A percentile compares a stretch with the other conserved stretches of the same genome.
These are phyloP conservation scores for Populus nigra DNA, from an alignment of 345 rosid species.

Conservation along the genomic window DNA sequence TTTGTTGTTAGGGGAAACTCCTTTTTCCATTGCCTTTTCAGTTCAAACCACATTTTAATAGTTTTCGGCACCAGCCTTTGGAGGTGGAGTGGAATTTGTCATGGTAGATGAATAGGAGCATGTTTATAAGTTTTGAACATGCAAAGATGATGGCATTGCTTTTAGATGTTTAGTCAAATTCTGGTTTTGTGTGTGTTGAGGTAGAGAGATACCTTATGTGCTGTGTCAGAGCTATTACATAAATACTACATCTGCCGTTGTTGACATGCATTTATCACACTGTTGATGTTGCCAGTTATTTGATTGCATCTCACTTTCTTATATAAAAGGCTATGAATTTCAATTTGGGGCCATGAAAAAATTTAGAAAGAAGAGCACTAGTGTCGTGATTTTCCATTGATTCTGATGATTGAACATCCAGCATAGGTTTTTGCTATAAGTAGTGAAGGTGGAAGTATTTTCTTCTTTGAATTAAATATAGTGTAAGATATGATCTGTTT, in stretches of 20 bases:
- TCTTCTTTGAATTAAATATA: background rate
- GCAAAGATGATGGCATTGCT: background rate
- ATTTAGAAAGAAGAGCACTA: background rate
- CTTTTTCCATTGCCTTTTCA: too few species aligned
- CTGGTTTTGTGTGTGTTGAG: background rate
- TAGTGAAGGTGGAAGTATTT: background rate
- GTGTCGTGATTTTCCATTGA: background rate
- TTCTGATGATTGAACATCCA: constrained; percentile 3
- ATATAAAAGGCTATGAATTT: background rate
- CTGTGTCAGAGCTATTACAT: too few species aligned
- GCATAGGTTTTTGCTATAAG: background rate
- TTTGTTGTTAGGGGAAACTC: too few species aligned
- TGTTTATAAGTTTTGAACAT: background rate
- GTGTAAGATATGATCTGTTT: background rate
- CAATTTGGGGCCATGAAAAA: background rate
- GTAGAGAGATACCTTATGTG: background rate
- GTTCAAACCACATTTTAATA: too few species aligned
- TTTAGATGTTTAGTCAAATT: background rate
- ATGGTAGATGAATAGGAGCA: background rate
- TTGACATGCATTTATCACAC: background rate
- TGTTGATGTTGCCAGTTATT: background rate
- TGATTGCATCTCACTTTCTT: background rate
- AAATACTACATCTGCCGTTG: too few species aligned
- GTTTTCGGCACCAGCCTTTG: too few species aligned
- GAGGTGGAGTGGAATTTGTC: too few species aligned